These are phyloP conservation scores for Stagonosporopsis rhizophila DNA, from an alignment of 2,329 filamentous ascomycete species.

Conservation along the genomic window DNA sequence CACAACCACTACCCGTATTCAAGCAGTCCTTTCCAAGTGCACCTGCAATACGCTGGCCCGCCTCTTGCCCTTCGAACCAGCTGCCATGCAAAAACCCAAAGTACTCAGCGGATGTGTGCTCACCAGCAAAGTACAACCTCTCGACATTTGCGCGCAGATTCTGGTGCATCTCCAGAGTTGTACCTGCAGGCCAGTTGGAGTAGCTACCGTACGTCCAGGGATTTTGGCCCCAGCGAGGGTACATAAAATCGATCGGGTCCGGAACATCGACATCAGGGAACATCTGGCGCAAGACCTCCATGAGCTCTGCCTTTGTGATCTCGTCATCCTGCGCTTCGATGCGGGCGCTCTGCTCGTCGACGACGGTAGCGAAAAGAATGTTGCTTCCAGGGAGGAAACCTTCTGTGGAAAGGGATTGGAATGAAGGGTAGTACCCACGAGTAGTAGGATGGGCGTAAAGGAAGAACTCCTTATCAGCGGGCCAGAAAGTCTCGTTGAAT, in stretches of 20 bases:
- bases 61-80: conserved; percentile 47
- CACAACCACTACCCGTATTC: conserved; percentile 36
- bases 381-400: conserved; percentile 68
- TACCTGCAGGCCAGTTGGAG: conserved; percentile 71
- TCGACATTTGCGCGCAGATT: conserved; percentile 71
- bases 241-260: conserved; percentile 66
- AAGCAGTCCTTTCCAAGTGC: conserved; percentile 34
- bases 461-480: conserved; percentile 60
- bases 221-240: conserved; percentile 64
- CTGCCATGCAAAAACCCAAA: conserved; percentile 68
- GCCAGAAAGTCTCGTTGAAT: conserved; percentile 73
- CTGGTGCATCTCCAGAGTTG: conserved; percentile 70
- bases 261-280: conserved; percentile 65
- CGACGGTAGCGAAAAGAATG: conserved; percentile 71
- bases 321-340: conserved; percentile 67
- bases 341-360: conserved; percentile 62
- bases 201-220: conserved; percentile 67
- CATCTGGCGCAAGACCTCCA: conserved; percentile 67
- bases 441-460: conserved; percentile 59
- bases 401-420: conserved; percentile 66
- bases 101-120: conserved; percentile 68
- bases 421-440: conserved; percentile 66
- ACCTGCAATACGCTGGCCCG: conserved; percentile 41
- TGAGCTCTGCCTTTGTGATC: conserved; percentile 62
- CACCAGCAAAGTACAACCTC: conserved; percentile 70